Evolutionary conservation across 164 flowering plant genomes (phyloP).

Genomic region (Aristolochia californica): DNA sequence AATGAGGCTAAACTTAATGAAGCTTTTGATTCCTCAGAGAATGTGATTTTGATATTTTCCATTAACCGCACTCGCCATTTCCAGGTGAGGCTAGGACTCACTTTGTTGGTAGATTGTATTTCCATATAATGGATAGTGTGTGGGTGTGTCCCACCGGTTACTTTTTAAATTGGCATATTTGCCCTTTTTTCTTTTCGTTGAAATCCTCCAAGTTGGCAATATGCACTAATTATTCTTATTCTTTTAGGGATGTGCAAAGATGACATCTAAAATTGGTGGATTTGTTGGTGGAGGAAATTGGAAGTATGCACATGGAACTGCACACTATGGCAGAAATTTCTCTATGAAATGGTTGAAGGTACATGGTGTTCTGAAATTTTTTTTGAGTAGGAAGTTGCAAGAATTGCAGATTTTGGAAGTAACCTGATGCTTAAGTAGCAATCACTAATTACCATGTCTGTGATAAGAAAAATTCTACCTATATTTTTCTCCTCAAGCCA

Average conservation of each 20-base stretch:
- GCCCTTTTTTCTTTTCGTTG: background rate
- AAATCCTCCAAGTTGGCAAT: background rate
- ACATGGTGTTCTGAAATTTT: constrained; percentile 1
- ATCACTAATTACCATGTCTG: too few relatives aligned
- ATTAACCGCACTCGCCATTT: constrained; percentile 95
- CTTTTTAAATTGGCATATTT: background rate
- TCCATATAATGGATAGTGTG: too few relatives aligned
- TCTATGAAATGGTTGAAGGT: constrained; percentile 95
- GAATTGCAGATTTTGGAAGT: background rate
- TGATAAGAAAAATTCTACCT: too few relatives aligned
- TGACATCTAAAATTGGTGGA: constrained; percentile 97
- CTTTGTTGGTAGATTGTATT: too few relatives aligned
- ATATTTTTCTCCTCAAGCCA: too few relatives aligned
- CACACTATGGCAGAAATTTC: constrained; percentile 97
- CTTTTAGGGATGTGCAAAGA: constrained; percentile 93
- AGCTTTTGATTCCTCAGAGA: constrained; percentile 90
- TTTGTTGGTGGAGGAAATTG: constrained; percentile 89
- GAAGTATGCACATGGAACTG: constrained; percentile 98
- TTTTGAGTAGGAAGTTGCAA: background rate
- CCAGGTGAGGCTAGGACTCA: constrained; percentile 42
- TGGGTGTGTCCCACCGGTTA: too few relatives aligned
- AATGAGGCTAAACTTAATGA: constrained; percentile 97
- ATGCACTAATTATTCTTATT: constrained; percentile 3
- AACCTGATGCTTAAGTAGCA: too few relatives aligned
- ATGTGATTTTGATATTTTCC: constrained; percentile 96